phyloP scores from a whole-genome alignment of 257 asterid genomes.

The Ajuga chamaepitys region DNA sequence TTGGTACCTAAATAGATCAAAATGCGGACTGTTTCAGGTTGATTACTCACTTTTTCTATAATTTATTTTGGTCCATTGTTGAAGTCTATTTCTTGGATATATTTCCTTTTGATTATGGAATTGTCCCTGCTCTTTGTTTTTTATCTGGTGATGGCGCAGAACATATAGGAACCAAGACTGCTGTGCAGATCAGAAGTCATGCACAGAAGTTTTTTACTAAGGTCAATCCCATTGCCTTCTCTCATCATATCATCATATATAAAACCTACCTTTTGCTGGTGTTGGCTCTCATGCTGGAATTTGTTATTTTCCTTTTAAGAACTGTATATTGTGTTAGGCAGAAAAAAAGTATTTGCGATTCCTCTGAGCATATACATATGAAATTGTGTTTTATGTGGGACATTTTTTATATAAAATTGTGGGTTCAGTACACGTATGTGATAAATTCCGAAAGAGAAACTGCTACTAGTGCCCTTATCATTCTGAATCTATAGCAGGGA shows the following conservation, averaged over 20 bases:
- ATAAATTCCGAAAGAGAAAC: background rate
- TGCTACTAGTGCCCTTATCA: background rate
- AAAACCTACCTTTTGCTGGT: conserved; percentile 4
- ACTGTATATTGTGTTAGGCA: background rate
- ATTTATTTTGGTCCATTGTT: background rate
- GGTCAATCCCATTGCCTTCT: conserved; percentile 53
- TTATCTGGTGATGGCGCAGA: conserved; percentile 66
- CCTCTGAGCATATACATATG: background rate
- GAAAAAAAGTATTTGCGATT: background rate
- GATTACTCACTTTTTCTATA: conserved; percentile 1
- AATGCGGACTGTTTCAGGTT: conserved; percentile 4
- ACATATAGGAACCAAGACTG: conserved; percentile 98
- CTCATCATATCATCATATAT: conserved; percentile 17
- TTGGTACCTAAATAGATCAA: background rate
- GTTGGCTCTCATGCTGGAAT: conserved; percentile 12
- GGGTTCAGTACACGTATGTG: background rate
- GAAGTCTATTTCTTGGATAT: conserved; percentile 20
- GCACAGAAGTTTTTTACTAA: conserved; percentile 97
- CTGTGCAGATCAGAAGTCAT: conserved; percentile 99
- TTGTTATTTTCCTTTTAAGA: background rate
- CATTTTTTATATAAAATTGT: conserved; percentile 1
- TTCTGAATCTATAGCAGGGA: background rate
- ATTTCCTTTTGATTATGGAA: conserved; percentile 30
- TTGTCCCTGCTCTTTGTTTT: conserved; percentile 33
- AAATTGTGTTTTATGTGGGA: background rate